Percentiles rank a stretch among this genome's conserved stretches.
These are phyloP conservation scores for Hibiscus mutabilis DNA, from an alignment of 345 rosid species.

Conservation along the genomic window DNA sequence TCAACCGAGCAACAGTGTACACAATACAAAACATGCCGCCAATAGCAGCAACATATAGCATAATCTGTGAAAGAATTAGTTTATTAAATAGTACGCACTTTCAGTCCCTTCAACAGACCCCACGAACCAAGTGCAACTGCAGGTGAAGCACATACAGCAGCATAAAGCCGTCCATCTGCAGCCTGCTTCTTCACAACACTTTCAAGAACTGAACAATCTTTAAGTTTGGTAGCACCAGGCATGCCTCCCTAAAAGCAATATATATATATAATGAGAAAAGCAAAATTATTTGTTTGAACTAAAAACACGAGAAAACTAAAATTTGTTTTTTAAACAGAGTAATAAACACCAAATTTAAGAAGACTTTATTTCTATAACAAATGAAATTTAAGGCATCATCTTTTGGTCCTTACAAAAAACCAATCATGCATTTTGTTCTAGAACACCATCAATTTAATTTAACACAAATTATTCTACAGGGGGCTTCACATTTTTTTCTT, in stretches of 20 bases:
- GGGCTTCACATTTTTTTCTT: too few relatives aligned
- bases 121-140: conserved; percentile 74
- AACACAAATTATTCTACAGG: neutral
- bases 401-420: neutral
- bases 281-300: neutral
- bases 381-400: neutral
- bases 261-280: neutral
- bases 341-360: neutral
- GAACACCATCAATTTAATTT: neutral
- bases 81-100: conserved; percentile 27
- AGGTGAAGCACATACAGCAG: conserved; percentile 88
- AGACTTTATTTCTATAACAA: neutral
- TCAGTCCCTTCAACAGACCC: conserved; percentile 81
- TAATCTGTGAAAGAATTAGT: neutral
- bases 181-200: conserved; percentile 75
- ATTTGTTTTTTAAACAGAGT: neutral
- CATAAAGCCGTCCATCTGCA: conserved; percentile 57
- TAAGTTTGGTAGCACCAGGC: conserved; percentile 76
- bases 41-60: neutral
- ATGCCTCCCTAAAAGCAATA: conserved; percentile 59
- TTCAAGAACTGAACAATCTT: conserved; percentile 56
- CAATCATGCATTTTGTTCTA: neutral
- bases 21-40: neutral
- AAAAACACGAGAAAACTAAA: neutral
- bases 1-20: neutral